Evolutionary conservation across 257 asterid genomes (phyloP).

Genomic region (Rauvolfia tetraphylla): DNA sequence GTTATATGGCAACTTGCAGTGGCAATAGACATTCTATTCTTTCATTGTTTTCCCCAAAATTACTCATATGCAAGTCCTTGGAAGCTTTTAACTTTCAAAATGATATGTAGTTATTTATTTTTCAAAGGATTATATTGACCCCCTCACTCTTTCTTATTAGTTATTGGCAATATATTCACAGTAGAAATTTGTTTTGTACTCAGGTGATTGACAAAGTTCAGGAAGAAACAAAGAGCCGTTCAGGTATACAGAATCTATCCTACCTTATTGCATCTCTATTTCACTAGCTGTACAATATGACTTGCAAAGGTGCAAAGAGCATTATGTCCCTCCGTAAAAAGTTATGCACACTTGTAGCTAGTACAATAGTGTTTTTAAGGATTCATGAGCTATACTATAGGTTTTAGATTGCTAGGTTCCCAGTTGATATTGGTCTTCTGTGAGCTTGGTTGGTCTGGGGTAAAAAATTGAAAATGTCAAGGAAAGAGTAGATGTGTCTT

Average conservation of each 20-base stretch:
- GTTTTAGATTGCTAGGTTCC: background rate
- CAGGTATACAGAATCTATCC: slow-evolving; percentile 28
- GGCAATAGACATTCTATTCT: background rate
- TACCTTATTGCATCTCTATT: background rate
- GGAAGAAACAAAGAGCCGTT: slow-evolving; percentile 54
- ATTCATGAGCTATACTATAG: background rate
- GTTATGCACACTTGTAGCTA: background rate
- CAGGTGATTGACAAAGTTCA: slow-evolving; percentile 72
- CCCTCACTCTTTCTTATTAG: background rate
- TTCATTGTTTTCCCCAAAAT: background rate
- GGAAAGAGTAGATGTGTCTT: background rate
- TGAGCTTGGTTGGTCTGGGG: background rate
- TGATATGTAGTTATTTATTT: background rate
- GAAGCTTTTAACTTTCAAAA: background rate
- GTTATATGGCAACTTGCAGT: background rate
- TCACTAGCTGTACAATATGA: background rate
- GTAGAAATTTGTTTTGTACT: background rate
- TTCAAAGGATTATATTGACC: background rate
- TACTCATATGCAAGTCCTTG: background rate
- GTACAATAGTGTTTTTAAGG: background rate
- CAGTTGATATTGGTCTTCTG: background rate
- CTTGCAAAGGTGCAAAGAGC: background rate
- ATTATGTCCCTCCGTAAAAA: background rate
- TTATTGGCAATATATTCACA: background rate
- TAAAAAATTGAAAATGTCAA: background rate